A percentile compares a stretch with the other conserved stretches of the same genome.
Conservation (phyloP, 805 yeast genomes). For the Komagataella ulmi region DNA sequence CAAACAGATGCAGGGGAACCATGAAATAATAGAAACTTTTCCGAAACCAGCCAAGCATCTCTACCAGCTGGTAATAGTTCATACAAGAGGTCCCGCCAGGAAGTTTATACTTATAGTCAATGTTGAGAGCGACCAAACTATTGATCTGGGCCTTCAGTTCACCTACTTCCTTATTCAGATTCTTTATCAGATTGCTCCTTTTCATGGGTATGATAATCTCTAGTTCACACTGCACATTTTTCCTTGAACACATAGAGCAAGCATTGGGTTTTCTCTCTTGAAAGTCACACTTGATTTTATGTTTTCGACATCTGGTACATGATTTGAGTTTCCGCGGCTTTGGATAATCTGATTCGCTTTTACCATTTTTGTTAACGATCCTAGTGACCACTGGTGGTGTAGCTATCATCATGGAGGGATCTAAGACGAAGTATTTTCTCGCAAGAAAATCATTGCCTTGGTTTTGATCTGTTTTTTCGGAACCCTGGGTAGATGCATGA, state of each 20-base stretch:
- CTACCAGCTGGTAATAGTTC: background rate
- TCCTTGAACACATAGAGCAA: conserved; percentile 42
- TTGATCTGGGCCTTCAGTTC: conserved; percentile 9
- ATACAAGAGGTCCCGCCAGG: background rate
- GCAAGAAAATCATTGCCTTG: background rate
- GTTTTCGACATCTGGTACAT: conserved; percentile 51
- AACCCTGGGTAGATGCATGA: background rate
- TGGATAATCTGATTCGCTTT: conserved; percentile 10
- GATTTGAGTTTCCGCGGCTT: conserved; percentile 36
- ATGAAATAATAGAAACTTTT: background rate
- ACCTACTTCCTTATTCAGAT: conserved; percentile 17
- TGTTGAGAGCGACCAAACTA: background rate
- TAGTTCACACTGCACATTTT: conserved; percentile 36
- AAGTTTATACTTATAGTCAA: background rate
- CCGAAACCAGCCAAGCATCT: background rate
- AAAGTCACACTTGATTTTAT: conserved; percentile 57
- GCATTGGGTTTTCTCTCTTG: conserved; percentile 34
- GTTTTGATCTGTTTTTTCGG: background rate
- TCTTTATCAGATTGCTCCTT: conserved; percentile 25
- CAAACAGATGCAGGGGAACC: background rate
- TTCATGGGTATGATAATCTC: conserved; percentile 44
- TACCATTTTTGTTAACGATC: background rate
- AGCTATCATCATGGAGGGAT: background rate
- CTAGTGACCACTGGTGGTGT: background rate
- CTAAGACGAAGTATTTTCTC: background rate